Base-by-base conservation (phyloP, 2,329 filamentous ascomycete genomes). In the Monilinia aucupariae region DNA sequence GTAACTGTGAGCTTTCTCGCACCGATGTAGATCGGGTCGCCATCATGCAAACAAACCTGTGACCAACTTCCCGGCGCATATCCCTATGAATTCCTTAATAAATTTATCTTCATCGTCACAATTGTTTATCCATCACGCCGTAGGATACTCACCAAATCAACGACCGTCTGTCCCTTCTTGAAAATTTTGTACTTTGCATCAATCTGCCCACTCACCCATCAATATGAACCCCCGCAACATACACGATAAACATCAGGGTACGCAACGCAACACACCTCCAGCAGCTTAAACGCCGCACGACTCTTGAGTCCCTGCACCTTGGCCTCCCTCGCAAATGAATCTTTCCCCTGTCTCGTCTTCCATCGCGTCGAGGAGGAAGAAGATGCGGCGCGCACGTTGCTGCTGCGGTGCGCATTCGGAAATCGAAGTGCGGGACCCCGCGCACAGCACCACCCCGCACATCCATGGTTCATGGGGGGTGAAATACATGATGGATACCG, bases 211-310 rank as follows among this genome's bases (percentile, higher is more conserved):
- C 7, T 15, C 22, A 39, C 20, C 20, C 37, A 52, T 30, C 59
- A 27, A 49, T 20, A 17, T 8, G 9, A 25, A 48, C 20, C 13
- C 25, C 45, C 47, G 9, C 6, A 7, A 17, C 39, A 43, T 15
- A 41, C 34, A 34, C 34, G 7, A 27, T 27, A 10, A 27, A 22
- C 5, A 25, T 39, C 30, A 3, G 48, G 10, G 5, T 1, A 45
- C 27, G 25, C 8, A 3, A 48, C 58, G 39, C 73, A 3, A 48
- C 58, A 39, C 73, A 91, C 91, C 80, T 97, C 90, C 22, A 97
- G 77, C 12, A 99, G 79, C 76, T 99, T 99, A 76, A 94, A 97
- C 0, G 92, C 94, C 32, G 94, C 94, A 66, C 94, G 85, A 71
- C 91, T 96, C 76, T 93, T 97, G 64, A 97, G 78, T 0, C 88